Evolutionary conservation across 2,329 filamentous ascomycete species (phyloP).

Genomic region (Clarireedia paspali): DNA sequence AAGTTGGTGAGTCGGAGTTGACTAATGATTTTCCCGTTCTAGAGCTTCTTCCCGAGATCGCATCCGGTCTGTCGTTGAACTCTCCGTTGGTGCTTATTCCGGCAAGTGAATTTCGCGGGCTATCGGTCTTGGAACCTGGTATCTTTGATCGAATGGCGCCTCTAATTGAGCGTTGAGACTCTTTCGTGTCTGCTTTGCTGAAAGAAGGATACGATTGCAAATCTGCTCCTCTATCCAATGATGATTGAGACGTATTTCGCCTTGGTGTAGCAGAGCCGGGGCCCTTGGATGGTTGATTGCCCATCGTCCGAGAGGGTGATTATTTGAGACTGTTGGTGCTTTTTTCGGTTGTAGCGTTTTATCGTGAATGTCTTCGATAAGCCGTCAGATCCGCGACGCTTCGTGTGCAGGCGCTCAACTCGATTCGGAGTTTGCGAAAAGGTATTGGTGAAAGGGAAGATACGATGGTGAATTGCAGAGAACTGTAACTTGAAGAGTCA

Average conservation of each 20-base stretch:
- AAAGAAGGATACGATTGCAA: constrained; percentile 88
- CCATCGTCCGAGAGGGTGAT: constrained; percentile 43
- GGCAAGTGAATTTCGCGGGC: constrained; percentile 68
- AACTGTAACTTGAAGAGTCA: background rate
- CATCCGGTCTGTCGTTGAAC: constrained; percentile 59
- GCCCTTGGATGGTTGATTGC: constrained; percentile 59
- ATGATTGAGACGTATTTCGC: constrained; percentile 24
- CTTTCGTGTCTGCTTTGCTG: constrained; percentile 85
- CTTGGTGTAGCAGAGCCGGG: constrained; percentile 25
- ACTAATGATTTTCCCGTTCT: constrained; percentile 35
- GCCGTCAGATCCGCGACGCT: background rate
- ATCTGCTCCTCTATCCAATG: constrained; percentile 22
- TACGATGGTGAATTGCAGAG: background rate
- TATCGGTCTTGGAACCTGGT: constrained; percentile 67
- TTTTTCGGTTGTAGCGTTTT: background rate
- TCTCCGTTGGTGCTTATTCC: constrained; percentile 47
- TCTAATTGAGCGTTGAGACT: constrained; percentile 80
- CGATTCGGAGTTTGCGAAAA: background rate
- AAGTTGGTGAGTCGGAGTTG: constrained; percentile 32
- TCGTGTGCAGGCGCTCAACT: background rate
- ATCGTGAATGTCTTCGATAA: background rate
- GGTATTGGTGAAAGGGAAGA: background rate
- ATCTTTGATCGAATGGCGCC: constrained; percentile 79
- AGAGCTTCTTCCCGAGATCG: constrained; percentile 63
- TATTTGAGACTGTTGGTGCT: background rate